phyloP scores from a whole-genome alignment of 805 yeast genomes.

The Lipomyces starkeyi region DNA sequence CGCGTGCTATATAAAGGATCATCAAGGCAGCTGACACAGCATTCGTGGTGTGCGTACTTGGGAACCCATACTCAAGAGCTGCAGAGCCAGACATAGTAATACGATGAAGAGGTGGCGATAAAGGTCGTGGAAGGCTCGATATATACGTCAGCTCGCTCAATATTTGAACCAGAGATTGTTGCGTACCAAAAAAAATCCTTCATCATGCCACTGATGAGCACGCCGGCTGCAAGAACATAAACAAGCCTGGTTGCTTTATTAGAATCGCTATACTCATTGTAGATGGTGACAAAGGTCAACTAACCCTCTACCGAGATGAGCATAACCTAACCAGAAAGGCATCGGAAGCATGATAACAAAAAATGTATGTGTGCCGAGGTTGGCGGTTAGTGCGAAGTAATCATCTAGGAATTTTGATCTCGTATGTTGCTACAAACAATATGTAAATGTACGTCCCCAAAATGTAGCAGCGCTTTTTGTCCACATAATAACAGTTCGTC shows the following conservation, averaged over 20 bases:
- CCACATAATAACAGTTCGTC: constrained; percentile 1
- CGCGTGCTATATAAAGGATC: constrained; percentile 41
- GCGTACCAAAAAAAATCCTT: constrained; percentile 76
- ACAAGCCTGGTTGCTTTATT: constrained; percentile 46
- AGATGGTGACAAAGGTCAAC: constrained; percentile 11
- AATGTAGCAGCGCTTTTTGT: neutral
- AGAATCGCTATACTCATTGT: neutral
- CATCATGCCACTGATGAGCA: constrained; percentile 66
- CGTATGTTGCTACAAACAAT: constrained; percentile 26
- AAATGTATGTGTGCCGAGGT: constrained; percentile 91
- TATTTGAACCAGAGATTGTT: neutral
- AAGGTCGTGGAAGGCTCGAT: constrained; percentile 75
- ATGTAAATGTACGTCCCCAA: constrained; percentile 12
- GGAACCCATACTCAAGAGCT: constrained; percentile 92
- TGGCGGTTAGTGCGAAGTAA: constrained; percentile 87
- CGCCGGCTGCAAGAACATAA: constrained; percentile 66
- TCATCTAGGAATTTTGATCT: constrained; percentile 63
- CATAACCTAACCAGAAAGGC: constrained; percentile 80
- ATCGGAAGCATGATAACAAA: constrained; percentile 87
- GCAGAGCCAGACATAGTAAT: constrained; percentile 92
- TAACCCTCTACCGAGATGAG: constrained; percentile 60
- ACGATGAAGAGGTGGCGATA: constrained; percentile 88
- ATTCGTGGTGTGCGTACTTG: constrained; percentile 92
- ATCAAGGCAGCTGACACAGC: constrained; percentile 81
- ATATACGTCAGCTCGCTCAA: neutral